Base-by-base conservation (phyloP, 148 eudicot species). In the Chenopodium album region DNA sequence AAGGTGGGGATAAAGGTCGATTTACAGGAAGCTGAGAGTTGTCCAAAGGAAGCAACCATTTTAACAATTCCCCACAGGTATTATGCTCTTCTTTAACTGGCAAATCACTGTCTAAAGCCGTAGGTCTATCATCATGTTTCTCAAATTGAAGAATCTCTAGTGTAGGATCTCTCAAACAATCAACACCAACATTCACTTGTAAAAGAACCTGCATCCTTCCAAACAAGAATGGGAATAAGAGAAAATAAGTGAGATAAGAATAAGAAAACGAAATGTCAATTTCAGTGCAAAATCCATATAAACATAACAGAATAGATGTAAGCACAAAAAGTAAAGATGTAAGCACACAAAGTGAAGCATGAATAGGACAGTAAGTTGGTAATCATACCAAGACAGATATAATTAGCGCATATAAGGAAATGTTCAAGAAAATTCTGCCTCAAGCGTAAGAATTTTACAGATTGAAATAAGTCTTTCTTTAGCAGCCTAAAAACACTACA, bases 151-250 rank as follows among this genome's bases (percentile, higher is more conserved):
- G 93, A 88, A 96, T 92, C 87, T 96, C 98, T 69, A 96, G 87
- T 32, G 90, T 82, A 31, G 99, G 97, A 82, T 96, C 90, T 82
- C 80, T 87, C 80, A 91, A 67, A 83, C 85, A 89, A 84, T 91
- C 94, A 89, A 88, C 88, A 75, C 98, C 97, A 87, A 96, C 85
- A 92, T 89, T 96, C 85, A 94, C 88, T 89, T 96, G 92, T 89
- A 96, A 91, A 85, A 92, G 97, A 84, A 96, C 98, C 99, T 96
- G 99, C 97, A 92, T 90, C 92, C 97, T 91, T 94, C 90, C 98
- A 90, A 86, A 89, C 84, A 95, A 87, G 79, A 90, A 90, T 82
- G 84, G 81, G 77, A 74, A 85, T 78, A 79, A 85, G 85, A 76
- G 59, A 87, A 85, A 50, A 68, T 71, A 79, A 73, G 82, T 66